These are phyloP conservation scores for Epichloe sp. DNA, from an alignment of 2,329 filamentous ascomycete species.

Conservation along the genomic window DNA sequence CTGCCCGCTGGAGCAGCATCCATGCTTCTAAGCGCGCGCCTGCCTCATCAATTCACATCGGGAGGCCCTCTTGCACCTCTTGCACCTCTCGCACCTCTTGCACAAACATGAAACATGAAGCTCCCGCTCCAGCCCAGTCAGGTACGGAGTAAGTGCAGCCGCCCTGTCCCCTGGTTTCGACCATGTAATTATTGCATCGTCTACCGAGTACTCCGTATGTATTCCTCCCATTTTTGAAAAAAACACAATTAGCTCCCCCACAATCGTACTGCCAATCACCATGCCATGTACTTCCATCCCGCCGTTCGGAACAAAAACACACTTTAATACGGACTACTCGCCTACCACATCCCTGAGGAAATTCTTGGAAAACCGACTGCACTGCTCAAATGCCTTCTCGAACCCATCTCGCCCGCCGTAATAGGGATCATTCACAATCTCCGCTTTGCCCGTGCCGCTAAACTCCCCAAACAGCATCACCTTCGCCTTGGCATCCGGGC, in stretches of 20 bases:
- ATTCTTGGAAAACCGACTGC: conserved; percentile 59
- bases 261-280: no score
- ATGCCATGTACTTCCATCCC: no score
- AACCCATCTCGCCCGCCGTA: conserved; percentile 80
- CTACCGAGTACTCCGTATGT: not conserved
- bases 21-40: conserved; percentile 5
- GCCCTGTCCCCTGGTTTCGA: no score
- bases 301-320: not conserved
- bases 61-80: not conserved
- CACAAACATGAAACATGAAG: no score
- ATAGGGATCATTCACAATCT: conserved; percentile 80
- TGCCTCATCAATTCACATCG: not conserved
- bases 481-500: conserved; percentile 44
- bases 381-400: conserved; percentile 75
- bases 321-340: conserved; percentile 6
- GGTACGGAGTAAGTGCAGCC: no score
- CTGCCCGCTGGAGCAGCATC: not conserved
- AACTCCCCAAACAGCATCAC: conserved; percentile 77
- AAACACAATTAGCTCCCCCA: no score
- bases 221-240: no score
- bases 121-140: no score
- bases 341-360: conserved; percentile 49
- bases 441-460: conserved; percentile 50
- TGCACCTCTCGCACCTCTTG: no score
- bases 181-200: no score